Base-by-base conservation (phyloP, 495 filamentous ascomycete genomes). In the Penicillium soppii region DNA sequence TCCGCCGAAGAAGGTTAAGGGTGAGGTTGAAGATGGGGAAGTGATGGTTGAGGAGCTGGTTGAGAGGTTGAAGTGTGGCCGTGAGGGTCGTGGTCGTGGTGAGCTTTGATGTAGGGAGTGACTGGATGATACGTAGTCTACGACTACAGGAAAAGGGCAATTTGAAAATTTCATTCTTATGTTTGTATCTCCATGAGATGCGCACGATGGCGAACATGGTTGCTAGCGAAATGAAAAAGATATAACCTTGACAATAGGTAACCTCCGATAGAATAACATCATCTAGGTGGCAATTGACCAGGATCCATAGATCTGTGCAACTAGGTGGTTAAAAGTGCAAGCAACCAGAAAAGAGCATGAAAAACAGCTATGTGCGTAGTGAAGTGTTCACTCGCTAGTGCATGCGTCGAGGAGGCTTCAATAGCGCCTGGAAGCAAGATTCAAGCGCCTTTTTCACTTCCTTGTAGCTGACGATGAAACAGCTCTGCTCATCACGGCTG, bases 401-500 rank as follows among this genome's bases (percentile, higher is more conserved):
- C 54, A 75, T 55, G 56, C 75, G 62, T 54, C 76, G 66, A 12
- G 65, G 52, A 13, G 76, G 76, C 66, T 86, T 90, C 48, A 84
- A 61, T 36, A 97, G 69, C 33, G 95, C 90, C 59, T 81, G 80
- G 71, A 91, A 97, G n/a, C 89, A 84, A 25, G 78, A 79, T 48
- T 90, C 84, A 27, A 92, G 69, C 41, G 83, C 85, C 55, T 88
- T 83, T 77, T 90, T 91, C 46, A 97, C 56, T 60, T 97, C 95
- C 61, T 86, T 84, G 64, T 92, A 98, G 44, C 80, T 90, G 32
- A 95, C 84, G 27, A 97, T 75, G 58, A 97, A 85, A 44, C 86
- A 84, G 50, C 83, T 92, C 67, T 92, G 85, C 63, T 95, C 89
- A 65, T 97, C 91, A 42, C 90, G 81, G 63, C 87, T 95, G n/a